Percentiles rank a stretch among this genome's conserved stretches.
Conservation (phyloP, 2,329 filamentous ascomycete genomes). For the Curvularia spicifera region DNA sequence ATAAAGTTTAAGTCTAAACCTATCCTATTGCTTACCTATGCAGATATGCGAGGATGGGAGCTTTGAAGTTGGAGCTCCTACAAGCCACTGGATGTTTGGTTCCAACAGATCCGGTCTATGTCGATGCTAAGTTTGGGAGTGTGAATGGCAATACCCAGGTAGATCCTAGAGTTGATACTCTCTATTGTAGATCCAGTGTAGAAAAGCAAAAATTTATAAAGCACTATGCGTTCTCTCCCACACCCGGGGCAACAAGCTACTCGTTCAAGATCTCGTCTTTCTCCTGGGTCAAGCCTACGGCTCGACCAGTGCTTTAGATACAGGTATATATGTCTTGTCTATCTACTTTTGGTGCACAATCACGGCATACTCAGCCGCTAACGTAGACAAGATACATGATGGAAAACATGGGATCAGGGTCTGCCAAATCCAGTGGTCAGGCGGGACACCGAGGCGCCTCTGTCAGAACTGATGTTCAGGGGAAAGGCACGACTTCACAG, state of each 20-base stretch:
- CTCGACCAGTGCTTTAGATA: not conserved
- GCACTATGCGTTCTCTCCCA: too few species aligned
- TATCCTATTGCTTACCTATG: not conserved
- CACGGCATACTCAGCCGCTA: not conserved
- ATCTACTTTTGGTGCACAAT: not conserved
- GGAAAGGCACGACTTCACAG: not conserved
- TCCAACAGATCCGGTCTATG: not conserved
- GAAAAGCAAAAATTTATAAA: not conserved
- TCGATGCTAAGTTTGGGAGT: not conserved
- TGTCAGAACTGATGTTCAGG: conserved; percentile 5
- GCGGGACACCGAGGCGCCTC: not conserved
- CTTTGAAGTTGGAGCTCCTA: not conserved
- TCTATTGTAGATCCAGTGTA: not conserved
- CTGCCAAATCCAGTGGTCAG: not conserved
- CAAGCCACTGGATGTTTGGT: not conserved
- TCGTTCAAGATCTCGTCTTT: not conserved
- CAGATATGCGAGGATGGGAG: not conserved
- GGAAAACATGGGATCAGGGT: not conserved
- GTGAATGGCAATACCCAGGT: not conserved
- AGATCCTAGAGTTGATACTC: not conserved
- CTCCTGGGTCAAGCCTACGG: not conserved
- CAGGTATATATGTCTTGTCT: not conserved
- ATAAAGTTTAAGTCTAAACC: not conserved
- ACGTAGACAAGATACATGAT: not conserved
- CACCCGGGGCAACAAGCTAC: not conserved